These are phyloP conservation scores for Chytridiales sp. DNA, from an alignment of 371 early-diverging fungal species.

Conservation along the genomic window DNA sequence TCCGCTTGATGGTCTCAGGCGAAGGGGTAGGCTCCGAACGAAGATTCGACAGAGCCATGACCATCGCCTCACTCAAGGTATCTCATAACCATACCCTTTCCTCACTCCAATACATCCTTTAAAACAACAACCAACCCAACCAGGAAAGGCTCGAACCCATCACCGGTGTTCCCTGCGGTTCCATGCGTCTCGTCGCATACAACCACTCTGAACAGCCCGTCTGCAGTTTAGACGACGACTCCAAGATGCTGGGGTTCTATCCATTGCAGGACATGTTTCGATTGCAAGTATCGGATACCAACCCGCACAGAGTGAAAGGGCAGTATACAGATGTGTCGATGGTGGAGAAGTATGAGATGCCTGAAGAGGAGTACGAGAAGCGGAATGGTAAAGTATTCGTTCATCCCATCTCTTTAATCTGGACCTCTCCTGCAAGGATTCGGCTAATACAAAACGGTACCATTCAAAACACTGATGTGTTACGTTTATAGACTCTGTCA, in stretches of 20 bases:
- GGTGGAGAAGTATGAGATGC: conserved; percentile 90
- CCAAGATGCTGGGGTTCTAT: conserved; percentile 80
- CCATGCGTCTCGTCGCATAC: conserved; percentile 67
- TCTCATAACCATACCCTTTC: conserved; percentile 8
- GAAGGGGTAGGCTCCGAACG: conserved; percentile 73
- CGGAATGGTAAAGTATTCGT: conserved; percentile 35
- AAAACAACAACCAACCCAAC: neutral
- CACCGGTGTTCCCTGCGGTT: conserved; percentile 77
- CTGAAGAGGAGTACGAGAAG: conserved; percentile 83
- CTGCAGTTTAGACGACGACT: conserved; percentile 65
- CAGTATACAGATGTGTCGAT: conserved; percentile 83
- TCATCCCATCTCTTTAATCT: neutral
- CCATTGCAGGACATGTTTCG: conserved; percentile 79
- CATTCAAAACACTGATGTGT: conserved; percentile 10
- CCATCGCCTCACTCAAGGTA: conserved; percentile 74
- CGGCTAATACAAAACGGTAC: too few species aligned
- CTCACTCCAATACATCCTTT: neutral
- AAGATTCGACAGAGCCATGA: conserved; percentile 73
- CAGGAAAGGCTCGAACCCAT: conserved; percentile 86
- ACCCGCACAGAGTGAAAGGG: conserved; percentile 65
- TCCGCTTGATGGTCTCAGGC: conserved; percentile 71
- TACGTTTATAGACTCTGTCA: conserved; percentile 67
- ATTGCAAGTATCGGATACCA: conserved; percentile 56
- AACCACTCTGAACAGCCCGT: conserved; percentile 55
- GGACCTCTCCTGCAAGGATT: too few species aligned